Base-by-base conservation (phyloP, 2,329 filamentous ascomycete genomes). In the Neofusicoccum sp. region DNA sequence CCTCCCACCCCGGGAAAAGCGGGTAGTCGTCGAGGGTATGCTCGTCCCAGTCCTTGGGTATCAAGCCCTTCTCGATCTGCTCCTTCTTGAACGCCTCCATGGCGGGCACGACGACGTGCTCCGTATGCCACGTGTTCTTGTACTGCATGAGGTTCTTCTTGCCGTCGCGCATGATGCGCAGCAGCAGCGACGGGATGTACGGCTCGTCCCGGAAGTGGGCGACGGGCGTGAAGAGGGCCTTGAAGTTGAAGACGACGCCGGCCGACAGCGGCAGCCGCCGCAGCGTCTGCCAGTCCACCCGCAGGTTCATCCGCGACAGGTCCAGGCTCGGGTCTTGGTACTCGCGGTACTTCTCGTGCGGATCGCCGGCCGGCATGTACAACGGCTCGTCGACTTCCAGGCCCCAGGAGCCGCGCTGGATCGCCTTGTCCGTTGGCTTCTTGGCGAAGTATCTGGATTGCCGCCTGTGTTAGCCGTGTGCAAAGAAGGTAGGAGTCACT, bases 281-380 rank as follows among this genome's bases (percentile, higher is more conserved):
- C 3, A 96, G 79, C 0, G 92, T 96, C 76, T 96, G 93, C 91
- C 92, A 96, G 74, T 96, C 92, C 1, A 95, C 91, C 4, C 92
- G 85, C 1, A 96, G 79, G 65, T 89, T 79, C 66, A 90, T 80
- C 37, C 90, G 84, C 0, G 85, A 81, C 2, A 87, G 71, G 0
- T 76, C 78, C 5, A 94, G 78, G 22, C 79, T 76, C 0, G 82
- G 77, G 50, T 85, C 80, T 66, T 93, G 89, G 0, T 77, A 72
- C 0, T 81, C 77, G 16, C 90, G 85, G 37, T 86, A 80, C 44
- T 79, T 75, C 68, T 88, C 87, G 63, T 90, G 86, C 0, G 86
- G 84, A 67, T 91, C 83, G 1, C 86, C 87, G 0, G 87, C 84
- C 0, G 90, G 89, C 81, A 92, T 87, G 75, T 89, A 95, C 2